Conservation (phyloP, 805 yeast genomes). For the Torulaspora franciscae region DNA sequence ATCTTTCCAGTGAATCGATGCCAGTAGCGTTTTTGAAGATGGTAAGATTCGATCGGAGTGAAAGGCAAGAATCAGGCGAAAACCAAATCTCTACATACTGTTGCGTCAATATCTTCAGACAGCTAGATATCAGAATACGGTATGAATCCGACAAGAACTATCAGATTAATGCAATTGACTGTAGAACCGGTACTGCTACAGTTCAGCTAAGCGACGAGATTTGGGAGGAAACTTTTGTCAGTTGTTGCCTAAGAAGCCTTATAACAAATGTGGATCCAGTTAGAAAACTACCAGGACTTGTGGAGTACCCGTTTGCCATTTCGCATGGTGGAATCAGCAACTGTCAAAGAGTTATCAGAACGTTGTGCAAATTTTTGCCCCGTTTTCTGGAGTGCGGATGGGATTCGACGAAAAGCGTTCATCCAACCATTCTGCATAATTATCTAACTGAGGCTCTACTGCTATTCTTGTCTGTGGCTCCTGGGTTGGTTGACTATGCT, state of each 20-base stretch:
- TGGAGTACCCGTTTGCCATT: slow-evolving; percentile 43
- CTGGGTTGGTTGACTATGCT: slow-evolving; percentile 21
- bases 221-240: slow-evolving; percentile 62
- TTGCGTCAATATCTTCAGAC: slow-evolving; percentile 67
- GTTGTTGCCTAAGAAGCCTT: slow-evolving; percentile 51
- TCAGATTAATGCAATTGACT: slow-evolving; percentile 31
- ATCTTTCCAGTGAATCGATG: slow-evolving; percentile 41
- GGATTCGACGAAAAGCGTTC: slow-evolving; percentile 30
- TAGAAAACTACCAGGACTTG: slow-evolving; percentile 55
- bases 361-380: slow-evolving; percentile 44
- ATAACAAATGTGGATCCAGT: slow-evolving; percentile 50
- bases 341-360: slow-evolving; percentile 34
- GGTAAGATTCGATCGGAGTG: slow-evolving; percentile 25
- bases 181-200: slow-evolving; percentile 33
- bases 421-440: slow-evolving; percentile 43
- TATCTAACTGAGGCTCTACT: slow-evolving; percentile 48
- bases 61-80: slow-evolving; percentile 16
- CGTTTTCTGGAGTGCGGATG: slow-evolving; percentile 47
- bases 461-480: slow-evolving; percentile 21
- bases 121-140: slow-evolving; percentile 67
- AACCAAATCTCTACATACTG: slow-evolving; percentile 47
- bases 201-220: slow-evolving; percentile 32
- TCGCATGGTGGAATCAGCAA: slow-evolving; percentile 24
- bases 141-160: slow-evolving; percentile 37
- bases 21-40: slow-evolving; percentile 47